These are phyloP conservation scores for Nasturtium officinale DNA, from an alignment of 345 rosid genomes.

Conservation along the genomic window DNA sequence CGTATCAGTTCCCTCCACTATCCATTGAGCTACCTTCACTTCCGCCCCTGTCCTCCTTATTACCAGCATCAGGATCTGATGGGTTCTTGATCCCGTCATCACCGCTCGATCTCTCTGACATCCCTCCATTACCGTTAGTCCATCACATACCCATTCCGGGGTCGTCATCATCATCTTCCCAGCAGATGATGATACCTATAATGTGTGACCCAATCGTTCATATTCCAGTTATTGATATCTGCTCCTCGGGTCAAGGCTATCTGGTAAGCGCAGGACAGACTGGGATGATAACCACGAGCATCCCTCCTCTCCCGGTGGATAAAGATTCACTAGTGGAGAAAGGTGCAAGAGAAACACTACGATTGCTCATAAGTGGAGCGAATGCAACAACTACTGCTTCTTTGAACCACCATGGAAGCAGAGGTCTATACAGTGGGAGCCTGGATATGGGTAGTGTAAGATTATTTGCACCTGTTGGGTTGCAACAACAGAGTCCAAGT, in stretches of 20 bases:
- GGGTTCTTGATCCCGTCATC: slow-evolving; percentile 54
- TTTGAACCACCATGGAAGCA: slow-evolving; percentile 58
- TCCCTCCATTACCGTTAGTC: slow-evolving; percentile 63
- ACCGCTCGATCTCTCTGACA: slow-evolving; percentile 58
- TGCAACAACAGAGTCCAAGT: slow-evolving; percentile 29
- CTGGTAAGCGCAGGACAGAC: slow-evolving; percentile 84
- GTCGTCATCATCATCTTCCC: slow-evolving; percentile 42
- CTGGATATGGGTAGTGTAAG: slow-evolving; percentile 55
- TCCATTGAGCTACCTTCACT: slow-evolving; percentile 57
- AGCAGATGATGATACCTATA: slow-evolving; percentile 77
- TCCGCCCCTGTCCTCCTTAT: slow-evolving; percentile 67
- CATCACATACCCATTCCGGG: slow-evolving; percentile 54
- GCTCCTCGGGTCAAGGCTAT: slow-evolving; percentile 94
- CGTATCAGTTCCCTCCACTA: slow-evolving; percentile 48
- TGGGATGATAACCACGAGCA: slow-evolving; percentile 54
- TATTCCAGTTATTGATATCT: slow-evolving; percentile 81
- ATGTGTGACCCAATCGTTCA: slow-evolving; percentile 97
- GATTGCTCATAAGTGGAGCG: slow-evolving; percentile 76
- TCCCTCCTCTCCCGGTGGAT: slow-evolving; percentile 62
- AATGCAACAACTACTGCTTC: slow-evolving; percentile 45
- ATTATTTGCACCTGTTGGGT: slow-evolving; percentile 50
- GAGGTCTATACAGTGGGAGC: slow-evolving; percentile 66
- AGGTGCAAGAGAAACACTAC: slow-evolving; percentile 92
- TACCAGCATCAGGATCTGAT: slow-evolving; percentile 57
- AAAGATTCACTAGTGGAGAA: slow-evolving; percentile 69